Conservation (phyloP, 306 rosid genomes). For the Psophocarpus tetragonolobus region DNA sequence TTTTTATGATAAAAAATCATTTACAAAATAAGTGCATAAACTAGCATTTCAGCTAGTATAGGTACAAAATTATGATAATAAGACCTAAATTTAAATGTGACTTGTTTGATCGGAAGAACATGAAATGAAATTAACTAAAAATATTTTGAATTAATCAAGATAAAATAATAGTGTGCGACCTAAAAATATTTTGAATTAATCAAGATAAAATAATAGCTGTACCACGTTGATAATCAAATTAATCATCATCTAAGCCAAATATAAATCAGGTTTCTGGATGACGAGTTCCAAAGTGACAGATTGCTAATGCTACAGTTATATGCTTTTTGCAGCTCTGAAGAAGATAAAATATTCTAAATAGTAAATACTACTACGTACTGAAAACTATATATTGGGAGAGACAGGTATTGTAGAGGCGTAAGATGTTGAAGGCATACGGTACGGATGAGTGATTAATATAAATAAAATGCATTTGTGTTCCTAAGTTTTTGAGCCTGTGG, state of each 20-base stretch:
- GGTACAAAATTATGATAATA: too few relatives aligned
- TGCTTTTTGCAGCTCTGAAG: not conserved
- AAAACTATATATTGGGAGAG: not conserved
- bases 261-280: not conserved
- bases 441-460: not conserved
- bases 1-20: too few relatives aligned
- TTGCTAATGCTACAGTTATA: not conserved
- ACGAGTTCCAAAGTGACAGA: not conserved
- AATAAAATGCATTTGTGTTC: not conserved
- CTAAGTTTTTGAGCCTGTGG: slow-evolving; percentile 5
- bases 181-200: too few relatives aligned
- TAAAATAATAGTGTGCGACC: too few relatives aligned
- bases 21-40: too few relatives aligned
- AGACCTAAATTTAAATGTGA: too few relatives aligned
- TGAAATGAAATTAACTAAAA: too few relatives aligned
- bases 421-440: not conserved
- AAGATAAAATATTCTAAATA: too few relatives aligned
- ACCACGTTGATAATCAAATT: not conserved
- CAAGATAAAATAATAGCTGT: not conserved
- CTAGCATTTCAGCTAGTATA: too few relatives aligned
- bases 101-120: too few relatives aligned
- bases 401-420: not conserved
- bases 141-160: too few relatives aligned
- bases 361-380: not conserved
- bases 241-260: too few relatives aligned